Conservation (phyloP, 192 early-diverging fungal genomes). For the Paraglomus occultum region DNA sequence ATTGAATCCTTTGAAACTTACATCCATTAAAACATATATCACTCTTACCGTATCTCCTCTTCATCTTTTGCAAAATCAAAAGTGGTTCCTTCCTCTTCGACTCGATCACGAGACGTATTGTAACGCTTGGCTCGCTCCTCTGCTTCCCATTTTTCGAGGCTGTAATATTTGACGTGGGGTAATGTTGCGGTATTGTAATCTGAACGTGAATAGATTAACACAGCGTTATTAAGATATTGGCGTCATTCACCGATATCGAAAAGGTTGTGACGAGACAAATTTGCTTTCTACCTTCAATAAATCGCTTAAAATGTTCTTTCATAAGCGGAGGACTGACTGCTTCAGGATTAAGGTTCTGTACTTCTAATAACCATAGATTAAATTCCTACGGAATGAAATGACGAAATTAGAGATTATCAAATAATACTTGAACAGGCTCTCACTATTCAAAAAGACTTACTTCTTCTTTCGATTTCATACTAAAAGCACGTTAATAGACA, state of each 20-base stretch:
- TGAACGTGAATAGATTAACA: not conserved
- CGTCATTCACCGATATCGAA: not conserved
- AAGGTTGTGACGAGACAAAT: not conserved
- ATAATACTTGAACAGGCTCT: too few relatives aligned
- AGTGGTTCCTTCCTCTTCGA: constrained; percentile 18
- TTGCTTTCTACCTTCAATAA: constrained; percentile 46
- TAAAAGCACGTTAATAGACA: not conserved
- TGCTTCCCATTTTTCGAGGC: constrained; percentile 50
- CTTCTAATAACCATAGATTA: constrained; percentile 56
- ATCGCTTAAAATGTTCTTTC: constrained; percentile 53
- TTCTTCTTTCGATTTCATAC: constrained; percentile 41
- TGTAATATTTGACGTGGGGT: constrained; percentile 61
- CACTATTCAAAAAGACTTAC: constrained; percentile 29
- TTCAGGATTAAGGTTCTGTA: constrained; percentile 48
- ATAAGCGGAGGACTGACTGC: constrained; percentile 45
- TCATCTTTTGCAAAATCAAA: constrained; percentile 54
- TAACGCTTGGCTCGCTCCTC: constrained; percentile 46
- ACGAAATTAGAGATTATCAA: not conserved
- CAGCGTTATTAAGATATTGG: not conserved
- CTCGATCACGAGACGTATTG: constrained; percentile 36
- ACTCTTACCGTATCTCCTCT: constrained; percentile 43
- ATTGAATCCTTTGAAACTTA: constrained; percentile 11
- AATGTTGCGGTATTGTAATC: constrained; percentile 63
- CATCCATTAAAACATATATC: constrained; percentile 28
- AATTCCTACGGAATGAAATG: constrained; percentile 46